These are phyloP conservation scores for Coemansia sp. DNA, from an alignment of 192 early-diverging fungal genomes.

Conservation along the genomic window DNA sequence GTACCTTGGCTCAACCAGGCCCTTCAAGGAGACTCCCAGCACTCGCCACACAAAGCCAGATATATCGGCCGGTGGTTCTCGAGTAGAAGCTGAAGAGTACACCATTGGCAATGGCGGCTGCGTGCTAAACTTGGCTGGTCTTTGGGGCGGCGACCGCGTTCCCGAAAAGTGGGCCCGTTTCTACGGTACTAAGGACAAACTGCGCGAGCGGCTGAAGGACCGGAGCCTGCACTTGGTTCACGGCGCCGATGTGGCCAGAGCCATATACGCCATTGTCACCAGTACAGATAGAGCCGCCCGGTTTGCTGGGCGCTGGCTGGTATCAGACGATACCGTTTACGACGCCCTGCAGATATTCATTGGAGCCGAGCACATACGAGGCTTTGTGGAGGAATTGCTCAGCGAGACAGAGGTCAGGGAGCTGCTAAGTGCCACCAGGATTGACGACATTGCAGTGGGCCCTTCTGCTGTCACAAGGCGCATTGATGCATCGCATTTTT, in stretches of 20 bases:
- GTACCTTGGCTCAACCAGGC: conserved; percentile 41
- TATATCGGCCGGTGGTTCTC: conserved; percentile 16
- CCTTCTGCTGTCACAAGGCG: conserved; percentile 22
- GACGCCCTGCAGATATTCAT: conserved; percentile 35
- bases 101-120: conserved; percentile 17
- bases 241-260: conserved; percentile 39
- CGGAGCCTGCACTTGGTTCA: conserved; percentile 48
- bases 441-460: conserved; percentile 30
- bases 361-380: conserved; percentile 19
- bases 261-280: conserved; percentile 17
- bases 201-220: conserved; percentile 30
- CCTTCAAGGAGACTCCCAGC: conserved; percentile 46
- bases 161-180: conserved; percentile 41
- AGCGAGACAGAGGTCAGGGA: conserved; percentile 6
- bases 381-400: conserved; percentile 24
- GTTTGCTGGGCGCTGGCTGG: conserved; percentile 33
- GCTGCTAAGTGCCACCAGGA: conserved; percentile 13
- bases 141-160: conserved; percentile 47
- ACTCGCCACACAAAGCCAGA: conserved; percentile 26
- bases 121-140: conserved; percentile 46
- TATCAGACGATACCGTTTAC: conserved; percentile 38
- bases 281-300: not conserved
- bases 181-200: conserved; percentile 25
- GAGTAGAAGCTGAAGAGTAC: conserved; percentile 35
- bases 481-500: conserved; percentile 48